phyloP scores from a whole-genome alignment of 2,329 filamentous ascomycete species.

The Penicillium sp. region DNA sequence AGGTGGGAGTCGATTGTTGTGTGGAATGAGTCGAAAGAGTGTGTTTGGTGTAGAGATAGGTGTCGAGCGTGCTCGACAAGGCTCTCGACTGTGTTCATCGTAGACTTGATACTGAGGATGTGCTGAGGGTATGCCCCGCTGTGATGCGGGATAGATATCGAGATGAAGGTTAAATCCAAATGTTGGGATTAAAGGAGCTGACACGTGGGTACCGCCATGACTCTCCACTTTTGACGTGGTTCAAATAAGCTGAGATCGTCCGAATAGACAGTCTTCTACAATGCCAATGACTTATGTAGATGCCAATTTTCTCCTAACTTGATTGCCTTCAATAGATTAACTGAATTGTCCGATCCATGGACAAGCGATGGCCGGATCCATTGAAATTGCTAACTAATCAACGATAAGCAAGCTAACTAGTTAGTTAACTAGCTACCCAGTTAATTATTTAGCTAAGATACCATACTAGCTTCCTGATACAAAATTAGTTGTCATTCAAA shows the following conservation, averaged over 20 bases:
- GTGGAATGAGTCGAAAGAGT: slow-evolving; percentile 25
- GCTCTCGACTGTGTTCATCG: slow-evolving; percentile 18
- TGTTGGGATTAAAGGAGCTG: background rate
- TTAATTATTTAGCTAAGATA: too few relatives aligned
- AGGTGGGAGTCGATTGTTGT: slow-evolving; percentile 32
- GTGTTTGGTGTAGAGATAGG: slow-evolving; percentile 11
- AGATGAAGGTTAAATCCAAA: background rate
- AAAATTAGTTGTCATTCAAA: too few relatives aligned
- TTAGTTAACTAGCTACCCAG: too few relatives aligned
- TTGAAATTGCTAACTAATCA: background rate
- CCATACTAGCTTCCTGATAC: background rate
- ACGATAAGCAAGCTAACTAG: background rate
- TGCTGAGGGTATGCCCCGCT: background rate
- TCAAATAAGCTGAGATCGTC: slow-evolving; percentile 1
- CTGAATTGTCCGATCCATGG: background rate
- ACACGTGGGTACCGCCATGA: slow-evolving; percentile 9
- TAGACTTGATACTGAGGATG: background rate
- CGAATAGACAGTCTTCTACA: background rate
- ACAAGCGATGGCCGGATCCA: background rate
- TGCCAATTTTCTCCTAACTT: background rate
- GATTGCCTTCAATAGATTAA: background rate
- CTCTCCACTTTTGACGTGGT: slow-evolving; percentile 10
- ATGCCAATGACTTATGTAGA: background rate
- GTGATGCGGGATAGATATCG: too few relatives aligned
- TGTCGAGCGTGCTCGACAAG: slow-evolving; percentile 19